Percentiles rank a stretch among this genome's conserved stretches.
phyloP scores from a whole-genome alignment of 2,329 filamentous ascomycete genomes.

The Davidsoniella australis region DNA sequence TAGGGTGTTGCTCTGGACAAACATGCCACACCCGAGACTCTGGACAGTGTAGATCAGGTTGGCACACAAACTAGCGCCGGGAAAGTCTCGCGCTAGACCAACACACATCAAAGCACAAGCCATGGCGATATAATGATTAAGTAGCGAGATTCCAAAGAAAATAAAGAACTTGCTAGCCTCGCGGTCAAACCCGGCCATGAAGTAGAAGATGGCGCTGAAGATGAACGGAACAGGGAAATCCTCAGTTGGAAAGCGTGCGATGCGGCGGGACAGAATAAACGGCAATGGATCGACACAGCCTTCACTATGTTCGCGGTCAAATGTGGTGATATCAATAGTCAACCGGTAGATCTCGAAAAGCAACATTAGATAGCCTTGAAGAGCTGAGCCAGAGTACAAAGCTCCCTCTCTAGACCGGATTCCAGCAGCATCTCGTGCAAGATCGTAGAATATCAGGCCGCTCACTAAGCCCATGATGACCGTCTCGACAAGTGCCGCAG shows the following conservation, averaged over 20 bases:
- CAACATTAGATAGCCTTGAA: conserved; percentile 62
- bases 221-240: conserved; percentile 56
- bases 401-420: conserved; percentile 59
- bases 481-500: conserved; percentile 52
- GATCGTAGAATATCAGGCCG: conserved; percentile 54
- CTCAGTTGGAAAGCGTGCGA: conserved; percentile 52
- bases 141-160: conserved; percentile 50
- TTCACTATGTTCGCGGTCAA: conserved; percentile 59
- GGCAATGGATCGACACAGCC: conserved; percentile 52
- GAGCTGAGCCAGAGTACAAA: conserved; percentile 51
- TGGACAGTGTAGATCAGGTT: conserved; percentile 60
- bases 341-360: conserved; percentile 62
- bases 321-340: conserved; percentile 56
- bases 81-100: conserved; percentile 46
- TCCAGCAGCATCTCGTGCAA: conserved; percentile 48
- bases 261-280: conserved; percentile 51
- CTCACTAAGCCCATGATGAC: conserved; percentile 53
- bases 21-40: conserved; percentile 59
- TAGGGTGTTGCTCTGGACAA: conserved; percentile 56
- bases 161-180: conserved; percentile 49
- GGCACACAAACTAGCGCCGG: conserved; percentile 52
- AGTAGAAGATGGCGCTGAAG: conserved; percentile 57
- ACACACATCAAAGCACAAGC: conserved; percentile 55
- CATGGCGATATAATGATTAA: conserved; percentile 59
- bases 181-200: conserved; percentile 57